phyloP scores from a whole-genome alignment of 768 basidiomycete genomes.

The Lentinula detonsa region DNA sequence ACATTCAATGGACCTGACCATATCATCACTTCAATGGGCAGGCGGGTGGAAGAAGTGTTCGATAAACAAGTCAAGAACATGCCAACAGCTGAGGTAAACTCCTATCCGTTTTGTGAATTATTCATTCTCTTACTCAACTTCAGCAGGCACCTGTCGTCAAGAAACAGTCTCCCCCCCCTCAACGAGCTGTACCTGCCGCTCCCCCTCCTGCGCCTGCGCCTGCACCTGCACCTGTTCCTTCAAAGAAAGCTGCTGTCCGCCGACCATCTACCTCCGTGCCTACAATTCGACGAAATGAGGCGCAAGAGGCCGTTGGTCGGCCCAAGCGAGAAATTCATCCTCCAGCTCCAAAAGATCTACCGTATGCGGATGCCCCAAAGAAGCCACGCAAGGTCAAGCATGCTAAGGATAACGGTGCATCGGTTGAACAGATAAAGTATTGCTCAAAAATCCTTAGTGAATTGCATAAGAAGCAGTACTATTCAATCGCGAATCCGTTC shows the following conservation, averaged over 20 bases:
- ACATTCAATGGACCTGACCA: constrained; percentile 95
- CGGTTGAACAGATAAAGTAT: constrained; percentile 79
- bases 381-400: constrained; percentile 59
- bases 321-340: constrained; percentile 98
- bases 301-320: constrained; percentile 50
- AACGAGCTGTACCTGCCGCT: constrained; percentile 38
- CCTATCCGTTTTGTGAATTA: neutral
- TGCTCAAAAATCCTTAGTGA: constrained; percentile 72
- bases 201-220: constrained; percentile 22
- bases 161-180: constrained; percentile 37
- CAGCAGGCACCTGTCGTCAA: constrained; percentile 31
- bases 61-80: constrained; percentile 85
- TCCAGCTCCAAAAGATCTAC: constrained; percentile 85
- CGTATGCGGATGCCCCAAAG: constrained; percentile 74
- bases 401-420: constrained; percentile 52
- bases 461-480: constrained; percentile 75
- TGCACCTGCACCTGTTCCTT: constrained; percentile 28
- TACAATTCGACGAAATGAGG: constrained; percentile 76
- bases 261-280: constrained; percentile 79
- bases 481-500: constrained; percentile 71
- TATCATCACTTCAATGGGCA: constrained; percentile 70
- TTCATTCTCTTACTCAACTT: neutral
- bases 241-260: constrained; percentile 45
- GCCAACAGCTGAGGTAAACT: constrained; percentile 71
- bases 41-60: constrained; percentile 75